Conservation (phyloP, 352 stramenopile species). For the Phytophthora parvispora region DNA sequence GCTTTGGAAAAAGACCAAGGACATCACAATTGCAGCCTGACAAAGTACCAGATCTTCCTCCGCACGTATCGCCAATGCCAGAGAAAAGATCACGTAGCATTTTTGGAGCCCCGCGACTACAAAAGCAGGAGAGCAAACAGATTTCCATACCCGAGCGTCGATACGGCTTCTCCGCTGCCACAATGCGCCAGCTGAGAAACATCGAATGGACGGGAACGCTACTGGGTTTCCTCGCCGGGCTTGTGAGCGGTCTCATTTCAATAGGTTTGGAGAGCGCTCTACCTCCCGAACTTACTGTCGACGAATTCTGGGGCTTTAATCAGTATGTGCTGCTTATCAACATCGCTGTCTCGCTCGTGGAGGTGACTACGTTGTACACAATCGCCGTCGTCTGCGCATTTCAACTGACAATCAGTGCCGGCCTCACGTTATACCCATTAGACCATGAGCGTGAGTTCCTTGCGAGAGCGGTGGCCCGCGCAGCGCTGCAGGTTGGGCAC, state of each 20-base stretch:
- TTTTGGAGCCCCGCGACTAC: not conserved
- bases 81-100: not conserved
- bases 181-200: conserved; percentile 32
- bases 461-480: conserved; percentile 50
- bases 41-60: not conserved
- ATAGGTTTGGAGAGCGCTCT: conserved; percentile 44
- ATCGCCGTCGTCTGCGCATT: conserved; percentile 54
- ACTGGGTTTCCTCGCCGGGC: conserved; percentile 31
- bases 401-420: conserved; percentile 49
- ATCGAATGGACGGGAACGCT: conserved; percentile 44
- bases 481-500: conserved; percentile 54
- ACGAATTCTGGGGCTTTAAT: conserved; percentile 31
- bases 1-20: conserved; percentile 5
- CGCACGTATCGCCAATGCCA: not conserved
- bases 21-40: conserved; percentile 11
- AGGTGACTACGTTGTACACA: conserved; percentile 55
- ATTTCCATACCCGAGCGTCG: conserved; percentile 5
- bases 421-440: conserved; percentile 52
- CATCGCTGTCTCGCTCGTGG: conserved; percentile 54
- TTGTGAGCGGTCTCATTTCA: conserved; percentile 50
- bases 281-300: conserved; percentile 10
- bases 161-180: conserved; percentile 35
- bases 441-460: conserved; percentile 67
- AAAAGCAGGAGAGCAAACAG: not conserved
- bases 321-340: conserved; percentile 51